Evolutionary conservation across 768 basidiomycete species (phyloP), one percentile per base, ranked within the genome.

Genomic region (Phanerochaete carnosa): DNA sequence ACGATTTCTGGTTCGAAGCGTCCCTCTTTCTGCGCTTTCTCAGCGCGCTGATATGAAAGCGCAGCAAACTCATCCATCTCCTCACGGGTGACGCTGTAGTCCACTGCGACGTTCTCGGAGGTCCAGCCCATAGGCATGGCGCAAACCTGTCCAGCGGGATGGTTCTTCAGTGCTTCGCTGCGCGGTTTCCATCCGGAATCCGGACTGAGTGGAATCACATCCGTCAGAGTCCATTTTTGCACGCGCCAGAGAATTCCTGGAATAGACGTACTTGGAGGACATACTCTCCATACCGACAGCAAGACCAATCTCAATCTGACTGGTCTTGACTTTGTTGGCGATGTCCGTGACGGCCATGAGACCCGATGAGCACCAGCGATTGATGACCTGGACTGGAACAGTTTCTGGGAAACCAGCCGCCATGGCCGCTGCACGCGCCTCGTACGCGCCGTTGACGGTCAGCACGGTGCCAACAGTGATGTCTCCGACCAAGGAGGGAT

Each of bases 211-310:
- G 55, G 66, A 65, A 39, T 12, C 2, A 35, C 51, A 47, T 54
- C 61, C 28, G 69, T 62, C 52, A 64, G 61, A 59, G 57, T 58
- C 62, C 45, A 32, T 2, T 47, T 5, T 25, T 5, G 45, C 66
- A 28, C 61, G 64, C 4, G 19, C 5, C 39, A 4, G 39, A 43
- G 39, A 9, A 8, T 43, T 43, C 33, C 39, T n/a, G n/a, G 66
- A 64, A 37, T 45, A 45, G 12, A 71, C 83, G 61, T 71, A 90
- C 83, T 88, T 88, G 68, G 83, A 74, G 12, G 87, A 87, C 94
- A 96, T 94, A 73, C 85, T 89, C 73, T 95, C 93, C 16, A 90
- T 81, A n/a, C 92, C 94, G 51, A 92, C 72, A 30, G 90, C 90
- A 19, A 94, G 77, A 2, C 92, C 92, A 56, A 93, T 78, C 46